A percentile compares a stretch with the other conserved stretches of the same genome.
Conservation (phyloP, 2,329 filamentous ascomycete genomes). For the Aspergillus candidus region DNA sequence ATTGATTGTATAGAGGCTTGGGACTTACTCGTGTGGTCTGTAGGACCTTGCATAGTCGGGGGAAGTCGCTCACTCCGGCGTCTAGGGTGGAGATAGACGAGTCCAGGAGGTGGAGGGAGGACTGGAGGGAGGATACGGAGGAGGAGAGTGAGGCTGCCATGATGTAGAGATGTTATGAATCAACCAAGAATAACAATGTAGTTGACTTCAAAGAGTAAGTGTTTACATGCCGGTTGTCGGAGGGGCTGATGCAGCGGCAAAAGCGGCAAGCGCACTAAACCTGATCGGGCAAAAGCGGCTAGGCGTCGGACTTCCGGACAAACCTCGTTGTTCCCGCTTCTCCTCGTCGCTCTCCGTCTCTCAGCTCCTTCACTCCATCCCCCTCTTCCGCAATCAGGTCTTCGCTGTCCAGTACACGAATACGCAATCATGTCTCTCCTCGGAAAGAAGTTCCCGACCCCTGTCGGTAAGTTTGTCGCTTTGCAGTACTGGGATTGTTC, state of each 20-base stretch:
- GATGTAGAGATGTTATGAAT: conserved; percentile 4
- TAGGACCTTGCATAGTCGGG: conserved; percentile 56
- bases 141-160: conserved; percentile 49
- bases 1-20: neutral
- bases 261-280: conserved; percentile 23
- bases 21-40: conserved; percentile 54
- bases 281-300: conserved; percentile 21
- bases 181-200: neutral
- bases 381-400: conserved; percentile 19
- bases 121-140: conserved; percentile 56
- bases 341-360: conserved; percentile 23
- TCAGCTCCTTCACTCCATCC: conserved; percentile 22
- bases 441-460: conserved; percentile 77
- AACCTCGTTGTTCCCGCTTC: conserved; percentile 35
- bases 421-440: conserved; percentile 66
- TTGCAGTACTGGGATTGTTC: neutral
- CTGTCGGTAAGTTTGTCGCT: conserved; percentile 58
- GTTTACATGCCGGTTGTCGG: conserved; percentile 17
- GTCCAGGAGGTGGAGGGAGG: conserved; percentile 56
- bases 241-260: conserved; percentile 19
- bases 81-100: conserved; percentile 59
- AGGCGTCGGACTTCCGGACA: conserved; percentile 27
- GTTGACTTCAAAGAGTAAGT: conserved; percentile 10
- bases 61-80: conserved; percentile 57
- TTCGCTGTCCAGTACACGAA: conserved; percentile 25